Base-by-base conservation (phyloP, 148 eudicot genomes). In the Nepenthes mirabilis region DNA sequence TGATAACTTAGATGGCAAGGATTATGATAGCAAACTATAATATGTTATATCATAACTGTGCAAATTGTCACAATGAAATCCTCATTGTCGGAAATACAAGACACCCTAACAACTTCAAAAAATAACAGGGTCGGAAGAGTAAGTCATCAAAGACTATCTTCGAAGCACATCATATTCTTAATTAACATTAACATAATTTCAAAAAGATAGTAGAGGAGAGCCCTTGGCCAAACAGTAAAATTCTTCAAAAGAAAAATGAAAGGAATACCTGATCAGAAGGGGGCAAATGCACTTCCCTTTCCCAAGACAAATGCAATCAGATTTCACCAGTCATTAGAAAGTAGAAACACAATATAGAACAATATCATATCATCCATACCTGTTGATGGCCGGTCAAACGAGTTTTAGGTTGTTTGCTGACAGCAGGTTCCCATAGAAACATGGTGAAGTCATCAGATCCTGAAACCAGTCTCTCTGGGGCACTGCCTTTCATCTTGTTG, bases 311-410 rank as follows among this genome's bases (percentile, higher is more conserved):
- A 40, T 50, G 8, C 23, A 23, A 23, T 23, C 23, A 23, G 23
- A 23, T 23, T 12, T 14, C 37, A 58, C 36, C 45, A 59, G 53
- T 36, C 36, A 35, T 47, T 55, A 49, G 6, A 56, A 43, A 8
- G 8, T 55, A 49, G 6, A 56, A 43, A 8, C 13, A 36, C 51
- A 66, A 37, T 34, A 33, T 34, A 1, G 37, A 34, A 14, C 33
- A 52, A 9, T 23, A 13, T 60, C 12, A 45, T 11, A 50, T 9
- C 5, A 33, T 33, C 13, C 11, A 23, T 73, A 93, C 98, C 96
- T 93, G 96, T 54, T 88, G 96, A 77, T 93, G 98, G 55, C 98
- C 98, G 13, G 96, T 88, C 98, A 93, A 83, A 58, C 96, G 86
- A 64, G 88, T 74, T 79, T 86, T 93, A 62, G 96, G 96, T 59